A percentile compares a stretch with the other conserved stretches of the same genome.
Conservation (phyloP, 345 rosid species). For the Arabis alpina region DNA sequence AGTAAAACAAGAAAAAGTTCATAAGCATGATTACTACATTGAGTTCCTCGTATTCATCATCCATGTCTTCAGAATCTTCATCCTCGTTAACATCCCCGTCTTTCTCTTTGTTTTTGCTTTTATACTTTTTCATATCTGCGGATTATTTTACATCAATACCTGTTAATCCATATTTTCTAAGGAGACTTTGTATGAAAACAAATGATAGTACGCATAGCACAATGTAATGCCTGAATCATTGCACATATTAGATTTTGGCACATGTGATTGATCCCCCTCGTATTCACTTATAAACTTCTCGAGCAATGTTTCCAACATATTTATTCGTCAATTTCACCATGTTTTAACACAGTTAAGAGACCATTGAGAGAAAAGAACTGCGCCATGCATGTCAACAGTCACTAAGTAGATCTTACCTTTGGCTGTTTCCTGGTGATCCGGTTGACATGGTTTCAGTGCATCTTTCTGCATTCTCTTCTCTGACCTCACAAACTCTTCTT, state of each 20-base stretch:
- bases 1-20: not conserved
- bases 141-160: conserved; percentile 26
- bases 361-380: not conserved
- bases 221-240: not conserved
- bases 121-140: conserved; percentile 46
- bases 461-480: conserved; percentile 56
- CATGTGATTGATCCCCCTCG: not conserved
- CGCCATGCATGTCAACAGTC: not conserved
- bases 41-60: conserved; percentile 60
- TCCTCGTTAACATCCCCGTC: conserved; percentile 56
- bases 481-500: conserved; percentile 72
- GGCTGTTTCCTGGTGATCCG: conserved; percentile 46
- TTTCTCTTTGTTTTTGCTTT: conserved; percentile 48
- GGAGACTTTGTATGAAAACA: conserved; percentile 1
- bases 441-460: conserved; percentile 47
- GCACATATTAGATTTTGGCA: not conserved
- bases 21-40: conserved; percentile 54
- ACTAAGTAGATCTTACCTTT: conserved; percentile 47
- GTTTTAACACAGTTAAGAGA: conserved; percentile 1
- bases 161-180: not conserved
- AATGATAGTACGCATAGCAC: conserved; percentile 14
- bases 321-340: not conserved
- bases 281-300: not conserved
- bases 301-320: not conserved
- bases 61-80: conserved; percentile 70